A percentile compares a stretch with the other conserved stretches of the same genome.
These are phyloP conservation scores for Ascosphaera apis DNA, from an alignment of 2,329 filamentous ascomycete species.

Conservation along the genomic window DNA sequence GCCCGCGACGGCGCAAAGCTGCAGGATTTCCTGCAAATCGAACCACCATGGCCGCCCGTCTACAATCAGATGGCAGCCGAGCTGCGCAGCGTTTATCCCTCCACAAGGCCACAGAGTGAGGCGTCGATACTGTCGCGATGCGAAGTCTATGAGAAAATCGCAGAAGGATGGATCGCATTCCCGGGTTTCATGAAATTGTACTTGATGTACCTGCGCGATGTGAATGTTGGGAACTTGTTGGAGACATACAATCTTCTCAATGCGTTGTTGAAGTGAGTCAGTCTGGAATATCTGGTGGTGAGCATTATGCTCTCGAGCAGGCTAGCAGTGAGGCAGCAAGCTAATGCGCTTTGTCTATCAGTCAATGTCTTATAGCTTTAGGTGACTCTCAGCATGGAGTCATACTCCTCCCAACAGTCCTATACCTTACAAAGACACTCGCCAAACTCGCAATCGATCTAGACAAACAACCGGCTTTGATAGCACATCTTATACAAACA, in stretches of 20 bases:
- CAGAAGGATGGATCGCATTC: slow-evolving; percentile 57
- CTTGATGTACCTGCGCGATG: slow-evolving; percentile 56
- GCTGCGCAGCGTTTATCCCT: slow-evolving; percentile 36
- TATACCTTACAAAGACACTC: slow-evolving; percentile 59
- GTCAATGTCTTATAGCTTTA: slow-evolving; percentile 63
- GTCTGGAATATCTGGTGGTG: too few species aligned
- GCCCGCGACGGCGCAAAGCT: slow-evolving; percentile 41
- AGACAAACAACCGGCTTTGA: slow-evolving; percentile 57
- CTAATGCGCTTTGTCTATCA: too few species aligned
- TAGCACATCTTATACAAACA: slow-evolving; percentile 34
- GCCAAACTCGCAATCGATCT: slow-evolving; percentile 65
- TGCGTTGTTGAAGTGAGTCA: slow-evolving; percentile 46
- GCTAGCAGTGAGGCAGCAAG: too few species aligned
- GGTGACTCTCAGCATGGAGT: slow-evolving; percentile 57
- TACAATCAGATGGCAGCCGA: slow-evolving; percentile 48
- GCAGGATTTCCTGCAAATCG: slow-evolving; percentile 48
- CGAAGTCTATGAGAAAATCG: slow-evolving; percentile 26
- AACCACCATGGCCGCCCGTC: slow-evolving; percentile 42
- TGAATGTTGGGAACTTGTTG: slow-evolving; percentile 52
- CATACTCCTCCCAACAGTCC: slow-evolving; percentile 61
- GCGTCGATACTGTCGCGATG: slow-evolving; percentile 36
- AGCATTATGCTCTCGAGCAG: too few species aligned
- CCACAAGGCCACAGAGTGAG: slow-evolving; percentile 20
- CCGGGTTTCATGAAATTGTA: slow-evolving; percentile 62
- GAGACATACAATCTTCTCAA: slow-evolving; percentile 54